Base-by-base conservation (phyloP, 2,329 filamentous ascomycete genomes). In the Ceratocystis cubensis region DNA sequence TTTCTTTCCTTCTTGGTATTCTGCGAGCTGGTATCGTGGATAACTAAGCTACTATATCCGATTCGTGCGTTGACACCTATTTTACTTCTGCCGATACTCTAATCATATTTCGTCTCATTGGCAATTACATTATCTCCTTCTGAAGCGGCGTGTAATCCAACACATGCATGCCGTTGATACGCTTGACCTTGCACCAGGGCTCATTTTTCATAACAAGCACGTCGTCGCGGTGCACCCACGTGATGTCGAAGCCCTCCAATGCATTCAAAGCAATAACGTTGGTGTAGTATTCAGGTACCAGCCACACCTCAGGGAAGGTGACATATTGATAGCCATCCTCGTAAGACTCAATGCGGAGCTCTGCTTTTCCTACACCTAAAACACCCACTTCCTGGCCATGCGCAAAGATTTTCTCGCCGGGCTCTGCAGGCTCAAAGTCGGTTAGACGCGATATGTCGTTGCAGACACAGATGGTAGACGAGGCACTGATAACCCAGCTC, bases 401-500 rank as follows among this genome's bases (percentile, higher is more conserved):
- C 10, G 64, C 64, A 17, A 41, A 45, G 6, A 68, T 45, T 10
- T 50, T 64, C 17, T 63, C 56, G 6, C 64, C 66, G n/a, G 59
- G 48, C n/a, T 28, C 53, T 20, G 48, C 64, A n/a, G 28, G 22
- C 13, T 65, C 66, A 53, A 68, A 68, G 30, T 65, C 64, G 25
- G 25, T 41, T 1, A 68, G 57, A 37, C 63, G 56, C n/a, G 59
- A 53, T 28, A 33, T 59, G 59, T 68, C 46, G 41, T 68, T 68
- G 61, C 66, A 65, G 13, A 68, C 41, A 37, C 66, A 68, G 15
- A 68, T 61, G 41, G 33, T 63, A 10, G 63, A 65, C 48, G 64
- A 63, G 28, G 65, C 63, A 41, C 66, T 68, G n/a, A 68, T 61
- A 28, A 68, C 63, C 66, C 66, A 68, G 59, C 66, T 68, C 48